Base-by-base conservation (phyloP, 1,284 basidiomycete genomes). In the Cystobasidium pallidum region DNA sequence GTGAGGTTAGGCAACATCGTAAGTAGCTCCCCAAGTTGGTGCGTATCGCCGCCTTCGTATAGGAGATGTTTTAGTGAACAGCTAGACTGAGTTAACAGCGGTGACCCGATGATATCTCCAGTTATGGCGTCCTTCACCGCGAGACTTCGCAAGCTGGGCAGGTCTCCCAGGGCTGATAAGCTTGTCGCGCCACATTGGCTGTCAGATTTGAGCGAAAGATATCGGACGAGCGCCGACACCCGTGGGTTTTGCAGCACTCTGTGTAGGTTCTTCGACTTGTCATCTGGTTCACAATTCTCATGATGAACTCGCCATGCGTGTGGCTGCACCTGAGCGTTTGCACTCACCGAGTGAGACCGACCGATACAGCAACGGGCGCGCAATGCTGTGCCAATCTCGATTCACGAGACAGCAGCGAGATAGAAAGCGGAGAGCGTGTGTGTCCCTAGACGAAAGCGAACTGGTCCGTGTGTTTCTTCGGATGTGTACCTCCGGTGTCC, bases 381-480 rank as follows among this genome's bases (percentile, higher is more conserved):
- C 39, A 1, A 61, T 17, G 6, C 19, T 43, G 39, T 19, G 28
- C 67, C 67, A 70, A n/a, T 61, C 67, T 17, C 32, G 39, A 17
- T 51, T 61, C 26, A 70, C 67, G 10, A 61, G 57, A 58, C 57
- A 70, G 30, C 58, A 70, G 17, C 24, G 57, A 39, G 67, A 26
- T 4, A 70, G 67, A 34, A 62, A 51, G 19, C 28, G 43, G 11
- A n/a, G 21, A 17, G 41, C 41, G 10, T 67, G 36, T 6, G 21
- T 0, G n/a, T 66, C 64, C 21, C 41, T 66, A 17, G 26, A n/a
- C 10, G 32, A 19, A 2, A 41, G 36, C 21, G 15, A 11, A 13
- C 6, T 36, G 6, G 17, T 30, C 28, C 49, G 21, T 66, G 64
- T 34, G 13, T 30, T 34, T n/a, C 57, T 54, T 19, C 3, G 15